Base-by-base conservation (phyloP, 495 filamentous ascomycete genomes). In the Aspergillus nidulans region DNA sequence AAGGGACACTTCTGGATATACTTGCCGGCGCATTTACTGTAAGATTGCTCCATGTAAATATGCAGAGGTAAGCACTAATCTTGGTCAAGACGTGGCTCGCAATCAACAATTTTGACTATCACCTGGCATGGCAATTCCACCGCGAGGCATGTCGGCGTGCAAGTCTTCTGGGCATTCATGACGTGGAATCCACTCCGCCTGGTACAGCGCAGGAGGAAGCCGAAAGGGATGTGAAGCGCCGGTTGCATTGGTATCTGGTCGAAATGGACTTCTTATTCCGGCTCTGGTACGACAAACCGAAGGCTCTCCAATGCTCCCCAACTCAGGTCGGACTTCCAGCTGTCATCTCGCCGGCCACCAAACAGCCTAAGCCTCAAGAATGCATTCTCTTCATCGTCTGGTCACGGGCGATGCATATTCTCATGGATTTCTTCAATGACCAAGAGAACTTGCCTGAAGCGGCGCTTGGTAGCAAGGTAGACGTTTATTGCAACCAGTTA, bases 31-130 rank as follows among this genome's bases (percentile, higher is more conserved):
- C 23, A 7, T 19, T 48, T 9, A 56, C 45, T 1, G 53, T 56
- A 41, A 41, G 53, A 7, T 9, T 10, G 16, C 4, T 3, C 21
- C n/a, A 6, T 26, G n/a, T 34, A 34, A 13, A 34, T 20, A 4
- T 12, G 1, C 10, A n/a, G 13, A 21, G 19, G 4, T 24, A 4
- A 3, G 19, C 19, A 42, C n/a, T n/a, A 42, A 38, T 26, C 49
- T 19, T n/a, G 21, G 4, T 13, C 10, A 7, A 55, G 52, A 23
- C 53, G 20, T 56, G 53, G 53, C 6, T 39, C 1, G 53, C 43
- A 21, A 42, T 56, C 15, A 56, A 56, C 15, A 56, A 49, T 25
- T 56, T 56, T 16, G 53, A 56, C 44, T 56, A 56, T 18, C 53
- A 56, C 19, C 18, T 56, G 9, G 13, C 53, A 15, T 56, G 53